These are phyloP conservation scores for Fusarium piperis DNA, from an alignment of 2,329 filamentous ascomycete species.

Conservation along the genomic window DNA sequence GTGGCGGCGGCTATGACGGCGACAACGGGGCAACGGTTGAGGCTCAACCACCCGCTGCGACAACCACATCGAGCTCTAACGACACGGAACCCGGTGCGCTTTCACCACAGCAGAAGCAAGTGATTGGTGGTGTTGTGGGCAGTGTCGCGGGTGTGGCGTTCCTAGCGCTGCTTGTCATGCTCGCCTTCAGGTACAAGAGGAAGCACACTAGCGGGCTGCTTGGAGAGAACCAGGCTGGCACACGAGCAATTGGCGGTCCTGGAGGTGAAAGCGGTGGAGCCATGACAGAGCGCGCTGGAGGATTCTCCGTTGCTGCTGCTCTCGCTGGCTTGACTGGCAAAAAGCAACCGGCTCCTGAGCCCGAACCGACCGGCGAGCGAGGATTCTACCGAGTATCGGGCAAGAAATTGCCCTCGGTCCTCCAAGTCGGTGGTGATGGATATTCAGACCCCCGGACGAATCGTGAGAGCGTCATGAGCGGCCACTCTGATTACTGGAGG, in stretches of 20 bases:
- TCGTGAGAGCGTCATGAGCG: conserved; percentile 55
- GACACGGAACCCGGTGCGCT: conserved; percentile 37
- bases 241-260: conserved; percentile 37
- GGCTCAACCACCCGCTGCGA: conserved; percentile 34
- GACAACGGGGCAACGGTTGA: conserved; percentile 26
- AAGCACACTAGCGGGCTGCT: conserved; percentile 57
- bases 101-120: conserved; percentile 48
- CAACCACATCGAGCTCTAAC: conserved; percentile 27
- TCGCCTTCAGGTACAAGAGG: conserved; percentile 66
- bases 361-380: conserved; percentile 57
- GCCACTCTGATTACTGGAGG: conserved; percentile 62
- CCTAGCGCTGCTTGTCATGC: conserved; percentile 62
- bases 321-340: conserved; percentile 59
- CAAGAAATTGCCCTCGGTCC: conserved; percentile 70
- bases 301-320: conserved; percentile 57
- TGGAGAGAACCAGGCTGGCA: conserved; percentile 49
- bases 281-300: conserved; percentile 59
- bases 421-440: conserved; percentile 70
- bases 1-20: conserved; percentile 15
- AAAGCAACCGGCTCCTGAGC: conserved; percentile 42
- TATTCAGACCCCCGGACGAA: conserved; percentile 60
- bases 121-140: conserved; percentile 67
- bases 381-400: conserved; percentile 74
- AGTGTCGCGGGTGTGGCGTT: conserved; percentile 68
- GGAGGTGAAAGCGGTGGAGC: conserved; percentile 33